Conservation (phyloP, 228 moss, liverwort and hornwort genomes). For the Sphagnum magellanicum region DNA sequence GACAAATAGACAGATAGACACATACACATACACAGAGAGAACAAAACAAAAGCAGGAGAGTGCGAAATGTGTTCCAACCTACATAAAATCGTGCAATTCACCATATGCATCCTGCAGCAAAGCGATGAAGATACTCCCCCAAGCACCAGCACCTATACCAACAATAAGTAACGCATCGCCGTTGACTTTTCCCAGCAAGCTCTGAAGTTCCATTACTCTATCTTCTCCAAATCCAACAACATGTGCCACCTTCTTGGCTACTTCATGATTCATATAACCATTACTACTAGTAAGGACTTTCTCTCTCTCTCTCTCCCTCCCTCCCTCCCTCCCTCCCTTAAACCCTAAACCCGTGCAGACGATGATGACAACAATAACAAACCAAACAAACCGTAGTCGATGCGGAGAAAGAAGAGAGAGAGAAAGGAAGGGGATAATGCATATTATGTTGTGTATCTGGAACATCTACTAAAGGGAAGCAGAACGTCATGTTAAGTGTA, state of each 20-base stretch:
- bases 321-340: neutral
- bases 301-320: neutral
- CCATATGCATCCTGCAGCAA: constrained; percentile 58
- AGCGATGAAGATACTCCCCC: constrained; percentile 57
- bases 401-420: no score
- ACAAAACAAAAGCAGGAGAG: no score
- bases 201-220: constrained; percentile 32
- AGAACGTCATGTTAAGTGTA: no score
- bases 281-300: no score
- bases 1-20: neutral
- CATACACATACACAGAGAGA: neutral
- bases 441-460: no score
- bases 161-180: constrained; percentile 40
- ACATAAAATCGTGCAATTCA: constrained; percentile 37
- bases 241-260: no score
- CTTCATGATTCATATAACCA: no score
- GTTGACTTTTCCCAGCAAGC: constrained; percentile 34
- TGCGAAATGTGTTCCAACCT: constrained; percentile 16
- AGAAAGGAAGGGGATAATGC: no score
- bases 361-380: no score
- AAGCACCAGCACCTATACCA: constrained; percentile 52
- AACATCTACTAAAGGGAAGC: no score
- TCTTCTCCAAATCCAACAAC: constrained; percentile 13
- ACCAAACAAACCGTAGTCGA: no score
- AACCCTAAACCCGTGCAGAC: no score